Percentiles rank a stretch among this genome's conserved stretches.
Conservation (phyloP, 129 eudicot species). For the Rutidosis leptorrhynchoides region DNA sequence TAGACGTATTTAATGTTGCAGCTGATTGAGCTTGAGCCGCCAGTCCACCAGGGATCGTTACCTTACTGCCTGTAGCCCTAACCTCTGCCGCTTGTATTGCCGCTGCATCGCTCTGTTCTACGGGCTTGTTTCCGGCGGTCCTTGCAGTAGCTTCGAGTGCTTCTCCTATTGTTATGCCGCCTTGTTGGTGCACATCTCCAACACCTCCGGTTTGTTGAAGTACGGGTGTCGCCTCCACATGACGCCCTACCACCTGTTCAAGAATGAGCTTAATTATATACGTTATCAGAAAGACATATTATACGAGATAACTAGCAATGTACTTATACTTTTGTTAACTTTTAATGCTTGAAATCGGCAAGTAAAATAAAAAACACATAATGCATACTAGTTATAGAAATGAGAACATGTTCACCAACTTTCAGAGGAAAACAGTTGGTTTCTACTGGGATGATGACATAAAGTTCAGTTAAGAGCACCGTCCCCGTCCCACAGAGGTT, state of each 20-base stretch:
- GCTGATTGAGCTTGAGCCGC: slow-evolving; percentile 79
- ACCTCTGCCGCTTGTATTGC: slow-evolving; percentile 77
- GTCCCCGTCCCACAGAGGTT: too few species aligned
- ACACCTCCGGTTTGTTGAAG: slow-evolving; percentile 14
- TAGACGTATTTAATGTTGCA: slow-evolving; percentile 44
- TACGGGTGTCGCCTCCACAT: slow-evolving; percentile 39
- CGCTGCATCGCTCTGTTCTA: slow-evolving; percentile 71
- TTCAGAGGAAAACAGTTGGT: too few species aligned
- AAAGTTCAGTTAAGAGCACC: too few species aligned
- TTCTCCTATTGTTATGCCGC: slow-evolving; percentile 68
- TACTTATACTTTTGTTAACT: too few species aligned
- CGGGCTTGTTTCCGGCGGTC: slow-evolving; percentile 54
- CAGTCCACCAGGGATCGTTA: slow-evolving; percentile 51
- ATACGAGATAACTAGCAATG: too few species aligned
- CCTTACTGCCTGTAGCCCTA: slow-evolving; percentile 58
- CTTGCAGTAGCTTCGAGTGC: slow-evolving; percentile 65
- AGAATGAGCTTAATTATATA: not conserved
- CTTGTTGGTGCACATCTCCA: slow-evolving; percentile 32
- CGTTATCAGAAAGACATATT: not conserved
- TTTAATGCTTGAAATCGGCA: too few species aligned
- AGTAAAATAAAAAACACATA: too few species aligned
- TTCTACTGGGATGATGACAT: too few species aligned
- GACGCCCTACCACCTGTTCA: slow-evolving; percentile 59
- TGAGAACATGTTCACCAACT: too few species aligned
- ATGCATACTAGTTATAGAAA: too few species aligned